Evolutionary conservation across 352 stramenopile species (phyloP).

Genomic region (Phytophthora pseudosyringae): DNA sequence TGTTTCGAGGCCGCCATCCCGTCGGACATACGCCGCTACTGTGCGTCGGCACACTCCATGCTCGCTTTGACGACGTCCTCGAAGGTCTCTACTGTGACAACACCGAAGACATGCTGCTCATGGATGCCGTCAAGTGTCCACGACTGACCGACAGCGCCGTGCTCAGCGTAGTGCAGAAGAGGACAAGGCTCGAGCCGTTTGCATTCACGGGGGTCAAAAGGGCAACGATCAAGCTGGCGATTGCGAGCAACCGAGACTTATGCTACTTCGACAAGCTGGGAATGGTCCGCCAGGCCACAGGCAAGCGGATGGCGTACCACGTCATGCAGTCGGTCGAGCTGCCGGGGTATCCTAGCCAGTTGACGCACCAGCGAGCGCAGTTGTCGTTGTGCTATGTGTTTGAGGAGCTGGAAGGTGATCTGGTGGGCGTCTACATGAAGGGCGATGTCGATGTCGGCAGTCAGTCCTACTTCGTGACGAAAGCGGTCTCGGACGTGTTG

Average conservation of each 20-base stretch:
- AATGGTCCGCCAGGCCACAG: slow-evolving; percentile 30
- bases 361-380: slow-evolving; percentile 18
- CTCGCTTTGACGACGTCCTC: slow-evolving; percentile 45
- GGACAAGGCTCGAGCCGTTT: slow-evolving; percentile 25
- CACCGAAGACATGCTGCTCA: slow-evolving; percentile 42
- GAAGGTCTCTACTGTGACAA: slow-evolving; percentile 41
- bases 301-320: slow-evolving; percentile 40
- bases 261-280: slow-evolving; percentile 47
- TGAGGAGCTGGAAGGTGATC: slow-evolving; percentile 27
- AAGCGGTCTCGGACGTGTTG: slow-evolving; percentile 9
- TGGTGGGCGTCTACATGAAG: slow-evolving; percentile 32
- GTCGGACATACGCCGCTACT: slow-evolving; percentile 22
- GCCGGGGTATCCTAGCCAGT: slow-evolving; percentile 10
- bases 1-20: slow-evolving; percentile 29
- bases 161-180: slow-evolving; percentile 30
- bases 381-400: slow-evolving; percentile 37
- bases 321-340: slow-evolving; percentile 40
- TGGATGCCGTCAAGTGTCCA: slow-evolving; percentile 34
- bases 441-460: slow-evolving; percentile 11
- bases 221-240: slow-evolving; percentile 32
- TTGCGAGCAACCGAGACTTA: slow-evolving; percentile 38
- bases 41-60: slow-evolving; percentile 36
- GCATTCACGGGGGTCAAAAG: slow-evolving; percentile 46
- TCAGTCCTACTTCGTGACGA: slow-evolving; percentile 10
- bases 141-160: slow-evolving; percentile 33